Base-by-base conservation (phyloP, 106 monocot genomes). In the Dendrobium chrysotoxum region DNA sequence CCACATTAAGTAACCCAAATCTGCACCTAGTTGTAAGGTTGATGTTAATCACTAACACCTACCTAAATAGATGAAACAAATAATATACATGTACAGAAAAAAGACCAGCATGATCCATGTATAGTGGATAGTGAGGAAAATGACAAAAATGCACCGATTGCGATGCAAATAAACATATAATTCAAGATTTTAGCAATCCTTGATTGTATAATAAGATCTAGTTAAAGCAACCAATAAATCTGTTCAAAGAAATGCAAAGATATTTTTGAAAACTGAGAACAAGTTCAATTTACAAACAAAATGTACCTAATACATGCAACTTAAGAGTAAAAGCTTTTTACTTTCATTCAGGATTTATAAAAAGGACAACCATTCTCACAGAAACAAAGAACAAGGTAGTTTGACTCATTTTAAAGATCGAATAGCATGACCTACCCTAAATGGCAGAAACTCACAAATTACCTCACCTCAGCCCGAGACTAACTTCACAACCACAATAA, bases 401-500 rank as follows among this genome's bases (percentile, higher is more conserved):
- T 61, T 61, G 5, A 21, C 4, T n/a, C n/a, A 61, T 61, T 61
- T 61, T 50, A 15, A 46, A 10, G 21, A 23, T 4, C 20, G 23
- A 23, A 61, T 61, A 61, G n/a, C 5, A 61, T 61, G 61, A 61
- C 21, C 20, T n/a, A n/a, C 20, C 61, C 23, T n/a, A 61, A 23
- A 23, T n/a, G 61, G 61, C 23, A 61, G 5, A 61, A 61, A 23
- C 61, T 61, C 61, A 61, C 23, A 61, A 61, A 61, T 61, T 23
- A 23, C 61, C 23, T 61, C 61, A 70, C 70, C 70, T 84, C 68
- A 84, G 7, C 84, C 84, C 20, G 80, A 84, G 17, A 84, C 80
- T 0, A 84, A 13, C 75, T 84, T 84, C 35, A 84, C 76, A 50
- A 84, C 65, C 16, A 84, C 50, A 26, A 38, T 41, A 13, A 79